phyloP scores from a whole-genome alignment of 1,139 yeast species.

The Sugiyamaella xylanicola region DNA sequence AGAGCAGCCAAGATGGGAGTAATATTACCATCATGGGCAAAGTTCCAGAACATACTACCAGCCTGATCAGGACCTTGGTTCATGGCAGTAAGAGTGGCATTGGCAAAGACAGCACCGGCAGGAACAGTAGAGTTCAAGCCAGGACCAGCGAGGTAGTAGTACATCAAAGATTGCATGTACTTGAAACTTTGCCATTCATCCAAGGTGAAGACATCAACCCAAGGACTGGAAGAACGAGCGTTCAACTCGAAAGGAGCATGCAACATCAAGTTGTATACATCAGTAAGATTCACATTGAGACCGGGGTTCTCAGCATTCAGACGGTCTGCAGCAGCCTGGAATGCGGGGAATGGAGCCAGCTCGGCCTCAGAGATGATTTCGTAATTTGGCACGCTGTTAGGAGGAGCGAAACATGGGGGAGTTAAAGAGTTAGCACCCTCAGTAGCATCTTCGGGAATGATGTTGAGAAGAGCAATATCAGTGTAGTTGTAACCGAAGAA shows the following conservation, averaged over 20 bases:
- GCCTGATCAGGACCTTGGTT: conserved; percentile 45
- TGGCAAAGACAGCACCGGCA: conserved; percentile 54
- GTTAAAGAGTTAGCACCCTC: conserved; percentile 50
- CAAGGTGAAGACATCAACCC: conserved; percentile 56
- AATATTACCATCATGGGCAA: conserved; percentile 63
- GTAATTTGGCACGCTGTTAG: conserved; percentile 24
- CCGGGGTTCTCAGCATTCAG: conserved; percentile 48
- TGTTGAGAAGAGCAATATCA: conserved; percentile 41
- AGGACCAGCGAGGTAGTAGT: conserved; percentile 57
- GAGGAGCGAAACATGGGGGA: conserved; percentile 34
- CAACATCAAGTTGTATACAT: conserved; percentile 49
- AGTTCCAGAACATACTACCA: conserved; percentile 47
- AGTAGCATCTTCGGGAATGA: conserved; percentile 43
- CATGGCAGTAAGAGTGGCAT: conserved; percentile 52
- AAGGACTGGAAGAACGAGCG: conserved; percentile 56
- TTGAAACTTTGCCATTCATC: conserved; percentile 56
- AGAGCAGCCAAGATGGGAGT: conserved; percentile 53
- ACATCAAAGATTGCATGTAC: conserved; percentile 51
- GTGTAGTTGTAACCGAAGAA: conserved; percentile 47
- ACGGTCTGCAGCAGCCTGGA: conserved; percentile 45
- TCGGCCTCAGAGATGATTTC: background rate
- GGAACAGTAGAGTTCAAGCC: conserved; percentile 52
- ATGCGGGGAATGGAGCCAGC: conserved; percentile 34
- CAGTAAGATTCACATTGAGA: conserved; percentile 47
- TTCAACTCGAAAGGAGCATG: conserved; percentile 62